Conservation (phyloP, 495 filamentous ascomycete species). For the Neurospora terricola region DNA sequence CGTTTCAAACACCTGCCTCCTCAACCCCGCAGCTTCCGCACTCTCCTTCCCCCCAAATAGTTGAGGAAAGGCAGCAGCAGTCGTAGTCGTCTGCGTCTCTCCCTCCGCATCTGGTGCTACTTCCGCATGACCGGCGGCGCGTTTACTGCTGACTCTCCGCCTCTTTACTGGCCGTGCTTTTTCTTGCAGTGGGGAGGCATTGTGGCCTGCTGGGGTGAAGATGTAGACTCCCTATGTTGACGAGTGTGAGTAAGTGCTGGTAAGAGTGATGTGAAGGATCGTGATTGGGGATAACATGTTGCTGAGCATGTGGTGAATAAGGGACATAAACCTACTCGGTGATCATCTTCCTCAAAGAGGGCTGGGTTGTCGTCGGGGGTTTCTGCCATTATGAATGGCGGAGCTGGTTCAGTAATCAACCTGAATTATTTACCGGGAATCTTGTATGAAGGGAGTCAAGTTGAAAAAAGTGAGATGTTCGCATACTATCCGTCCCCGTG, state of each 20-base stretch:
- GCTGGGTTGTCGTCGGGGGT: not conserved
- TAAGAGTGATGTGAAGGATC: not conserved
- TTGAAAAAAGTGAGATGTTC: not conserved
- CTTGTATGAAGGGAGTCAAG: too few species aligned
- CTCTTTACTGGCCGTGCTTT: constrained; percentile 50
- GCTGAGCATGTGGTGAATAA: not conserved
- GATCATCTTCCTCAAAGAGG: constrained; percentile 22
- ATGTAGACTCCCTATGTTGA: constrained; percentile 55
- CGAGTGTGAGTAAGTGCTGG: not conserved
- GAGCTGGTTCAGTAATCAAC: not conserved
- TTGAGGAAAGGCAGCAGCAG: constrained; percentile 39
- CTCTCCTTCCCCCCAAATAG: constrained; percentile 56
- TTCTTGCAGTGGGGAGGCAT: constrained; percentile 13
- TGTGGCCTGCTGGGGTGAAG: constrained; percentile 44
- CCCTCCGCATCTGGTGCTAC: not conserved
- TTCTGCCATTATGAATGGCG: constrained; percentile 5
- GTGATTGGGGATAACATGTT: not conserved
- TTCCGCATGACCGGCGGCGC: not conserved
- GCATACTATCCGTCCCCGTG: not conserved
- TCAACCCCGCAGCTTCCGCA: constrained; percentile 36
- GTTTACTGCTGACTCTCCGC: constrained; percentile 37
- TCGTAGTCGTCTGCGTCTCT: not conserved
- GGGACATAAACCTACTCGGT: constrained; percentile 14
- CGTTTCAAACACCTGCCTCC: constrained; percentile 53
- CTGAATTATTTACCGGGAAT: not conserved